Conservation (phyloP, 2,329 filamentous ascomycete genomes). For the Trichoderma sp. region DNA sequence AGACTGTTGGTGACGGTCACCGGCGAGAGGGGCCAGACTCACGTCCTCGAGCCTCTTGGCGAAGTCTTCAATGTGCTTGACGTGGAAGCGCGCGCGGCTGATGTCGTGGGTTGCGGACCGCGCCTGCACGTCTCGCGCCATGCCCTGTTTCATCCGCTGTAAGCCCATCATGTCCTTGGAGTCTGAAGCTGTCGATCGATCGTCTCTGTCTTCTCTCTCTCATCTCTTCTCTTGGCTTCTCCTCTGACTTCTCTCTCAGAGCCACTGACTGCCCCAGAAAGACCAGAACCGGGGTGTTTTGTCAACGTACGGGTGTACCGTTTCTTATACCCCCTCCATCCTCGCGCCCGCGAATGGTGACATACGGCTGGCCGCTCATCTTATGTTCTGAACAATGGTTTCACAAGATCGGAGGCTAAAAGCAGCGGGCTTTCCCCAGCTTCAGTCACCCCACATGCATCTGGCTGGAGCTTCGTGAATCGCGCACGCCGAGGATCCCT, state of each 20-base stretch:
- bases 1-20: neutral
- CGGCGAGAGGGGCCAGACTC: conserved; percentile 34
- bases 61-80: conserved; percentile 59
- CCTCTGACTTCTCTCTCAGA: too few relatives aligned
- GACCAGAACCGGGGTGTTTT: too few relatives aligned
- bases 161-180: neutral
- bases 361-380: conserved; percentile 53
- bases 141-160: conserved; percentile 14
- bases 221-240: too few relatives aligned
- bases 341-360: conserved; percentile 55
- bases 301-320: conserved; percentile 46
- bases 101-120: conserved; percentile 57
- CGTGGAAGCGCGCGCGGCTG: conserved; percentile 60
- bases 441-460: conserved; percentile 21
- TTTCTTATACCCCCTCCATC: conserved; percentile 52
- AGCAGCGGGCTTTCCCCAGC: conserved; percentile 14
- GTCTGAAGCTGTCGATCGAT: too few relatives aligned
- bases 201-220: too few relatives aligned
- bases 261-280: neutral
- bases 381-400: neutral
- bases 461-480: conserved; percentile 6
- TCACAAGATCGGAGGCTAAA: conserved; percentile 7
- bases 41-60: conserved; percentile 59
- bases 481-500: conserved; percentile 2
- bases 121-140: conserved; percentile 34